Base-by-base conservation (phyloP, 345 rosid species). In the Eucalyptus pumila region DNA sequence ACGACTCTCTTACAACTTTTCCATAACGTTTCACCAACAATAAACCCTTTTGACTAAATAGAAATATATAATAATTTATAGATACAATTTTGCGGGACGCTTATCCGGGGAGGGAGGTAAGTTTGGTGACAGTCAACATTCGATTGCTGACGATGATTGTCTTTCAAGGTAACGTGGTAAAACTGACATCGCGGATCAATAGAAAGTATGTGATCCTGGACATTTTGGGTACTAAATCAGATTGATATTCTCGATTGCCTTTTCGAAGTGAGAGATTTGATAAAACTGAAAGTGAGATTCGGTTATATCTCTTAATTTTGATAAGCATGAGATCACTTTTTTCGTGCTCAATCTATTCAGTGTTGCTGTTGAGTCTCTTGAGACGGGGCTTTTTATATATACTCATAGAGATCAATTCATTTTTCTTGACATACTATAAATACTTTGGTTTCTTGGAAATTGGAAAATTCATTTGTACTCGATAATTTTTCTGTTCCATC, bases 351-450 rank as follows among this genome's bases (percentile, higher is more conserved):
- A 15, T 67, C 1, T 9, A 9, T 32, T 4, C 1, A 1, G 2
- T 17, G 12, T 7, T 1, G 13, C 5, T 69, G 7, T 16, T 3
- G 7, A 16, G 24, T 69, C 13, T 34, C 23, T 16, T 15, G 2
- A 67, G 0, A n/a, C 0, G 6, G 0, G 0, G 1, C 21, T 2
- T 8, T 15, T 67, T 67, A n/a, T 13, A 30, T 65, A 65, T n/a
- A 15, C 11, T 1, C 23, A 32, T 32, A 16, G 12, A 5, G 11
- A 32, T 4, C 3, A 4, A 34, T 17, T 34, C 80, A 17, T 9
- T 69, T 17, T 34, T 16, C 2, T 10, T 10, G 26, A 72, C 37
- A 69, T 69, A 42, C 42, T 42, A 42, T 42, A 42, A 42, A 42
- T 42, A 42, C 2, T 42, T 42, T 42, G 42, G 42, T 42, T 40